Percentiles rank a stretch among this genome's conserved stretches.
phyloP scores from a whole-genome alignment of 768 basidiomycete species.

The Lactarius sanguifluus region DNA sequence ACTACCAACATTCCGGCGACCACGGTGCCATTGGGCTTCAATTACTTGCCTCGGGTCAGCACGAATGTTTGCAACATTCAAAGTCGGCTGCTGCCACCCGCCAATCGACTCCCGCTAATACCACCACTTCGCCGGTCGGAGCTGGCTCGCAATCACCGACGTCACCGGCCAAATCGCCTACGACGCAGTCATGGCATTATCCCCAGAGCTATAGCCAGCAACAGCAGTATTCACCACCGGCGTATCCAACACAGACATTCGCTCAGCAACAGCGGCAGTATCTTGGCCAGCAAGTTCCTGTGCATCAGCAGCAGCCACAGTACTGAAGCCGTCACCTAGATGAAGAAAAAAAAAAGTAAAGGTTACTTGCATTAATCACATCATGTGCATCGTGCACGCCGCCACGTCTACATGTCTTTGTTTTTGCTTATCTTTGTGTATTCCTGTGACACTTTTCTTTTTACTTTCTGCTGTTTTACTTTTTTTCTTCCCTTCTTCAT shows the following conservation, averaged over 20 bases:
- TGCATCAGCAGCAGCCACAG: slow-evolving; percentile 24
- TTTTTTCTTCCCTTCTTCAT: background rate
- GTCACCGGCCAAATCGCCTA: slow-evolving; percentile 8
- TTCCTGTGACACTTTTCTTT: background rate
- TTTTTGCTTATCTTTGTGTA: background rate
- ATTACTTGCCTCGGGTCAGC: slow-evolving; percentile 74
- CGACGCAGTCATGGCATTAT: slow-evolving; percentile 19
- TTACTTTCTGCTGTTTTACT: background rate
- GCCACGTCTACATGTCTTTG: background rate
- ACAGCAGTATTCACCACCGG: slow-evolving; percentile 22
- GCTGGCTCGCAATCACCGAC: slow-evolving; percentile 4
- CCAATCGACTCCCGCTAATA: slow-evolving; percentile 24
- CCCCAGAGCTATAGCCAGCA: slow-evolving; percentile 16
- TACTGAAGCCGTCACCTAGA: slow-evolving; percentile 7
- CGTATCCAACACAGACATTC: slow-evolving; percentile 14
- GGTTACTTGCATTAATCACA: slow-evolving; percentile 15
- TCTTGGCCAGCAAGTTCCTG: slow-evolving; percentile 18
- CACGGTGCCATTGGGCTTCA: slow-evolving; percentile 89
- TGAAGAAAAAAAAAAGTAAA: slow-evolving; percentile 15
- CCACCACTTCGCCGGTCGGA: slow-evolving; percentile 2
- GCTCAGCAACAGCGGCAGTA: slow-evolving; percentile 23
- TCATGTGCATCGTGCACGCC: background rate
- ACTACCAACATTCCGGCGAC: slow-evolving; percentile 95
- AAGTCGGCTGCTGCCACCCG: slow-evolving; percentile 26
- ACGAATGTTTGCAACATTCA: slow-evolving; percentile 48